Evolutionary conservation across 495 filamentous ascomycete species (phyloP), one percentile per base, ranked within the genome.

Genomic region (Terfezia claveryi): DNA sequence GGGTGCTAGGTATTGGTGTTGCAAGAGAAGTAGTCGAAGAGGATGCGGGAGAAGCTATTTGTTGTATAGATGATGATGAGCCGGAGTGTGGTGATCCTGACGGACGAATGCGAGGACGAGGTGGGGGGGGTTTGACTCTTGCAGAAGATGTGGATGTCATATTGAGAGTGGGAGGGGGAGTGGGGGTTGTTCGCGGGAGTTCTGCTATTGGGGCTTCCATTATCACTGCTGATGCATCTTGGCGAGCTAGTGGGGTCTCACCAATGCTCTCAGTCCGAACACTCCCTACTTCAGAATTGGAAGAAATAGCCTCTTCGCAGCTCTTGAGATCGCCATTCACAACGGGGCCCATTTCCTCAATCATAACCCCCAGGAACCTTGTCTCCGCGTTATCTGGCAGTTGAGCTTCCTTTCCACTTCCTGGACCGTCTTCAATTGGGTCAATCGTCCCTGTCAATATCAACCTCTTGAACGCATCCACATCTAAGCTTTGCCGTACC

Each of bases 381-480:
- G 27, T 32, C 27, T 32, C 27, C 27, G 27, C 27, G 7, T 32
- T 32, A 32, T 32, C 1, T 32, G 20, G 20, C 20, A 20, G 20
- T 20, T 20, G 20, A 20, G 7, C 27, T 32, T 2, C 27, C 27
- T 32, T 32, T 4, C 27, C 27, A 32, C 27, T 32, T 32, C 27
- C 27, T 7, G 27, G 27, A 7, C 27, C 27, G 27, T 32, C 27
- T 7, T 32, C 27, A 32, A 32, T 32, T 1, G 27, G 27, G 27
- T 32, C 27, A 32, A 32, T 32, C 27, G 4, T 32, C 27, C 60
- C 60, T 0, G 59, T 63, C 2, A 65, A 56, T 59, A 65, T 65
- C 17, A 65, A 52, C 1, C 58, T 54, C 36, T 64, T 65, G 57
- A 65, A 65, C 1, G 59, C 57, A 14, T 65, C 62, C 0, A 57